Base-by-base conservation (phyloP, 2,329 filamentous ascomycete genomes). In the Dendrostoma leiphaemia region DNA sequence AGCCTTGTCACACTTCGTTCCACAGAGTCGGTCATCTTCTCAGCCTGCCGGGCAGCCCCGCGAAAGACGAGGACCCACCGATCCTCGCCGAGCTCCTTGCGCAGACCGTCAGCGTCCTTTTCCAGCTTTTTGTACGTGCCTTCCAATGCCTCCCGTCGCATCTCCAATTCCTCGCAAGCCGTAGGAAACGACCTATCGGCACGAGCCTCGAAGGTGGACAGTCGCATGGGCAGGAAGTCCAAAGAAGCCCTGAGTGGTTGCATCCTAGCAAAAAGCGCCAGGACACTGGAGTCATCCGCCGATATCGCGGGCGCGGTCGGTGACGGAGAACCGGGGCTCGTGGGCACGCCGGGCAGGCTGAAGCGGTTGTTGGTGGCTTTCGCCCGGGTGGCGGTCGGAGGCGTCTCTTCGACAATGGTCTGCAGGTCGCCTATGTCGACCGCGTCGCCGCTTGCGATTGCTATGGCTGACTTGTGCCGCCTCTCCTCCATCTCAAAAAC, bases 401-500 rank as follows among this genome's bases (percentile, higher is more conserved):
- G 89, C 0, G 86, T 87, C 62, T 96, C 92, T 67, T 97, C 93
- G 3, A 96, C 88, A 53, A 97, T 97, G 0, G 90, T 96, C 65
- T 96, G 90, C 26, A 97, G 78, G 63, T 97, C 91, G 55, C 89
- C 89, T 61, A 97, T 88, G 67, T 97, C 93, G 67, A 79, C 79
- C 7, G 82, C 80, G 38, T 88, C 85, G 17, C 84, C 84, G n/a
- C 72, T 74, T 26, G 75, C 72, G 31, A 79, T 80, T 34, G 83
- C 83, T 64, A 88, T 78, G 59, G 90, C 79, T 43, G 86, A 89
- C 69, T 88, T 88, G 70, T 97, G 93, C 45, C 94, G 82, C 60
- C 91, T 88, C 73, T 97, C 94, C 69, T 99, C 94, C 91, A 97
- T 96, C 71, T 97, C 92, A 65, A 97, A 97, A 28, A 97, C 90